Conservation (phyloP, 1,284 basidiomycete species). For the Coniferiporia sulphurascens region DNA sequence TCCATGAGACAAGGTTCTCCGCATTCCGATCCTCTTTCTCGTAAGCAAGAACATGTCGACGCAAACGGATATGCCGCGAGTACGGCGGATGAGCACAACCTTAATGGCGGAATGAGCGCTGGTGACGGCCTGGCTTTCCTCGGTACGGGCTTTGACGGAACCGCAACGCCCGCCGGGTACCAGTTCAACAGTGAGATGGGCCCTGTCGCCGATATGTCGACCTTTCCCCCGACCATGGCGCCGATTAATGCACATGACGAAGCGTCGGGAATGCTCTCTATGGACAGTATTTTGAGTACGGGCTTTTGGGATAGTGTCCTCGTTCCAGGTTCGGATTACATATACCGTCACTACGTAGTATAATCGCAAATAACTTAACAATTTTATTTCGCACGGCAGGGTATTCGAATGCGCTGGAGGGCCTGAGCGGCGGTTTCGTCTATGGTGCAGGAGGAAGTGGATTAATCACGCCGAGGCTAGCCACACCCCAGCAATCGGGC, state of each 20-base stretch:
- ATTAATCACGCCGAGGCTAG: slow-evolving; percentile 51
- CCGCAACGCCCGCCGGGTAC: slow-evolving; percentile 43
- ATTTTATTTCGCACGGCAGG: slow-evolving; percentile 38
- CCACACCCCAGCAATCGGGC: slow-evolving; percentile 34
- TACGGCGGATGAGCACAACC: slow-evolving; percentile 21
- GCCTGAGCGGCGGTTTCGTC: slow-evolving; percentile 75
- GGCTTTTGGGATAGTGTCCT: slow-evolving; percentile 83
- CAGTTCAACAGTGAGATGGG: slow-evolving; percentile 77
- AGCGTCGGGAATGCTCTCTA: slow-evolving; percentile 52
- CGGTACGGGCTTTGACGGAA: slow-evolving; percentile 17
- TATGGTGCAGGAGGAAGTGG: slow-evolving; percentile 77
- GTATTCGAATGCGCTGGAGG: slow-evolving; percentile 71
- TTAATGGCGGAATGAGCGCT: slow-evolving; percentile 10
- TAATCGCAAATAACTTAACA: slow-evolving; percentile 10
- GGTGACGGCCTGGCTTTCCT: slow-evolving; percentile 21
- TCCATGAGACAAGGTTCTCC: slow-evolving; percentile 11
- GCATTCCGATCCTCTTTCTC: slow-evolving; percentile 6
- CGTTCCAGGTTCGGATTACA: slow-evolving; percentile 59
- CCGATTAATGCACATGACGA: slow-evolving; percentile 40
- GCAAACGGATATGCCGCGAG: not conserved
- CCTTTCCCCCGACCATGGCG: slow-evolving; percentile 79
- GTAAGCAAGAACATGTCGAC: slow-evolving; percentile 7
- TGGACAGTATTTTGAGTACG: slow-evolving; percentile 73
- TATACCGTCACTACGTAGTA: slow-evolving; percentile 2
- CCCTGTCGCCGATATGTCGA: slow-evolving; percentile 69